Evolutionary conservation across 306 rosid species (phyloP).

Genomic region (Prunus padus): DNA sequence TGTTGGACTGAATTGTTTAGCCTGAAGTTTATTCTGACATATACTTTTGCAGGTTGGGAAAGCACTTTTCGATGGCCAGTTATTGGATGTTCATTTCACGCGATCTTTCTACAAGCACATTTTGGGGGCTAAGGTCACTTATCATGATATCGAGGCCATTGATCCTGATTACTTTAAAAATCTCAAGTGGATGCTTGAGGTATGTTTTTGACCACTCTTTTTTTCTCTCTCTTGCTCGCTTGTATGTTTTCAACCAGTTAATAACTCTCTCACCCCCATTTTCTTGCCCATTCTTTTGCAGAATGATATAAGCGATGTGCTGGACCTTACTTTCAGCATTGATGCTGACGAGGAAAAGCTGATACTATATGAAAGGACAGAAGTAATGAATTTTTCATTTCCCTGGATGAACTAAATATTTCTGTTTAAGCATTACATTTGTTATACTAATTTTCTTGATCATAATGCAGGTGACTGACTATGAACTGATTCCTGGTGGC

Average conservation of each 20-base stretch:
- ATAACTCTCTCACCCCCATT: constrained; percentile 1
- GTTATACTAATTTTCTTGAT: constrained; percentile 17
- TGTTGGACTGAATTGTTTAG: constrained; percentile 7
- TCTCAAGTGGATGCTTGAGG: constrained; percentile 98
- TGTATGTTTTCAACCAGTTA: not conserved
- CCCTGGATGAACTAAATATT: constrained; percentile 1
- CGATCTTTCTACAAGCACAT: constrained; percentile 97
- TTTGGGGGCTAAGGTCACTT: constrained; percentile 85
- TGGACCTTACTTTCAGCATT: constrained; percentile 92
- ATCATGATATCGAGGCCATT: constrained; percentile 97
- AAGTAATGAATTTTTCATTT: constrained; percentile 43
- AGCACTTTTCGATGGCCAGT: constrained; percentile 92
- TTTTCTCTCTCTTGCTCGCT: not conserved
- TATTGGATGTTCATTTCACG: constrained; percentile 95
- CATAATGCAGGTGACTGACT: constrained; percentile 80
- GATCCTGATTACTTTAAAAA: constrained; percentile 89
- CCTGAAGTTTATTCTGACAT: constrained; percentile 25
- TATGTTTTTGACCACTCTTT: constrained; percentile 17
- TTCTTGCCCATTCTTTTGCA: constrained; percentile 35
- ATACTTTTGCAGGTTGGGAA: constrained; percentile 74
- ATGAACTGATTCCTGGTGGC: constrained; percentile 93
- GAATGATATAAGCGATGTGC: constrained; percentile 80
- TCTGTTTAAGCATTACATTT: not conserved
- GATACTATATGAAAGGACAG: constrained; percentile 83
- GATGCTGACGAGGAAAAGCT: constrained; percentile 97